Conservation (phyloP, 495 filamentous ascomycete species). For the Penicillium alfredii region DNA sequence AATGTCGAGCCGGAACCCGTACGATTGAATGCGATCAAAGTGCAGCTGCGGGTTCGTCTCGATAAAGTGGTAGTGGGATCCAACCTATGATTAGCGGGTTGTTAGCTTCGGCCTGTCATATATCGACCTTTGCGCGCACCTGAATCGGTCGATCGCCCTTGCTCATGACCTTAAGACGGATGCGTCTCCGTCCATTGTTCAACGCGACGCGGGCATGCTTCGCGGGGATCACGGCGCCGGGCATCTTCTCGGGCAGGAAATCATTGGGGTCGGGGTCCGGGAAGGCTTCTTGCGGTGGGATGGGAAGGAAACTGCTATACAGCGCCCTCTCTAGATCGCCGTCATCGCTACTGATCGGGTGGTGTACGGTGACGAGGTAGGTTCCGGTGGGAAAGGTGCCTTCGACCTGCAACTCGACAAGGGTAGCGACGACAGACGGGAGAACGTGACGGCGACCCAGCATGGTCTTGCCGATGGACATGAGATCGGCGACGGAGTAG, state of each 20-base stretch:
- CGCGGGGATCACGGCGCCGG: constrained; percentile 71
- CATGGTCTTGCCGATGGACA: constrained; percentile 84
- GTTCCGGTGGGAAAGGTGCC: constrained; percentile 89
- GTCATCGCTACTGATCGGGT: constrained; percentile 82
- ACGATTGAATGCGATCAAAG: constrained; percentile 82
- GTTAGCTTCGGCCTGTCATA: neutral
- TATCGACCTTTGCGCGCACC: constrained; percentile 34
- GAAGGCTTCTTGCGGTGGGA: constrained; percentile 64
- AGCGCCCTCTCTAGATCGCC: constrained; percentile 80
- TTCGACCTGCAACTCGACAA: constrained; percentile 85
- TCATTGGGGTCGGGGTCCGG: constrained; percentile 54
- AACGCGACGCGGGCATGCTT: constrained; percentile 59
- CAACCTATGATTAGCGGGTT: constrained; percentile 48
- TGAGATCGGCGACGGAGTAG: constrained; percentile 87
- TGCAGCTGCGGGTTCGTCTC: constrained; percentile 86
- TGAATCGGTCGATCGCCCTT: constrained; percentile 89
- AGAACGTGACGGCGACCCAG: constrained; percentile 92
- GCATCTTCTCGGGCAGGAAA: constrained; percentile 60
- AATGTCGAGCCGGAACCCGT: constrained; percentile 86
- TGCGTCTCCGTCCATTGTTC: constrained; percentile 69
- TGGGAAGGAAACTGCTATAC: constrained; percentile 87
- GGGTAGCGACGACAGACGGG: constrained; percentile 68
- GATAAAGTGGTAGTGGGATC: constrained; percentile 95
- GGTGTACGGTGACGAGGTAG: constrained; percentile 91
- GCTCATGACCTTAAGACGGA: constrained; percentile 70